phyloP scores from a whole-genome alignment of 1,284 basidiomycete species.

The Ganoderma leucocontextum region DNA sequence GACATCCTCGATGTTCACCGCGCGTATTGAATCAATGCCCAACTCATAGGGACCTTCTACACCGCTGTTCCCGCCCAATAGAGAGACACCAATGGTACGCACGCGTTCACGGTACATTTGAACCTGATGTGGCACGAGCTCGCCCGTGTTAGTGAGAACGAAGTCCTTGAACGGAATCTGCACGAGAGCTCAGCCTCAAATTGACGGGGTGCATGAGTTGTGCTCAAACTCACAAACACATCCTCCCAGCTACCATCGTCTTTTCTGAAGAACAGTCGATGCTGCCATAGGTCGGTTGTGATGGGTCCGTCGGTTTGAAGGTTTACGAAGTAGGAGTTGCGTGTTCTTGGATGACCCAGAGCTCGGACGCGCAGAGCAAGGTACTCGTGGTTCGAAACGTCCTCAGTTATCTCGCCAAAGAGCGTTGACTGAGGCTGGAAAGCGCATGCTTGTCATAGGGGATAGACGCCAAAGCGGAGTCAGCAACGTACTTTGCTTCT shows the following conservation, averaged over 20 bases:
- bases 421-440: slow-evolving; percentile 69
- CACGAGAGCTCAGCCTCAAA: background rate
- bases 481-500: slow-evolving; percentile 70
- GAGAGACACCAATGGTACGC: slow-evolving; percentile 83
- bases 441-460: background rate
- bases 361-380: slow-evolving; percentile 81
- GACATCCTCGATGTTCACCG: slow-evolving; percentile 63
- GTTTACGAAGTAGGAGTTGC: slow-evolving; percentile 88
- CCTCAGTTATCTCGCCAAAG: slow-evolving; percentile 84
- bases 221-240: slow-evolving; percentile 66
- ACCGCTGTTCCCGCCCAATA: slow-evolving; percentile 81
- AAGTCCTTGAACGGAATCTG: slow-evolving; percentile 87
- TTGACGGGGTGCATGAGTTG: background rate
- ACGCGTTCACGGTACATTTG: slow-evolving; percentile 80
- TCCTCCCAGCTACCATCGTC: slow-evolving; percentile 86
- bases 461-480: background rate
- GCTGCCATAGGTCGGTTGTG: slow-evolving; percentile 88
- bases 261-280: slow-evolving; percentile 80
- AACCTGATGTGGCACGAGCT: slow-evolving; percentile 73
- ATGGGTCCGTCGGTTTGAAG: slow-evolving; percentile 86
- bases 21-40: slow-evolving; percentile 75
- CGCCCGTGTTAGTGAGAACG: slow-evolving; percentile 84
- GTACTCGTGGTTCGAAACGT: slow-evolving; percentile 82
- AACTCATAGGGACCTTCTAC: slow-evolving; percentile 78
- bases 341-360: slow-evolving; percentile 72